Percentiles rank a stretch among this genome's conserved stretches.
phyloP scores from a whole-genome alignment of 2,329 filamentous ascomycete genomes.

The Chaetomiaceae sp. region DNA sequence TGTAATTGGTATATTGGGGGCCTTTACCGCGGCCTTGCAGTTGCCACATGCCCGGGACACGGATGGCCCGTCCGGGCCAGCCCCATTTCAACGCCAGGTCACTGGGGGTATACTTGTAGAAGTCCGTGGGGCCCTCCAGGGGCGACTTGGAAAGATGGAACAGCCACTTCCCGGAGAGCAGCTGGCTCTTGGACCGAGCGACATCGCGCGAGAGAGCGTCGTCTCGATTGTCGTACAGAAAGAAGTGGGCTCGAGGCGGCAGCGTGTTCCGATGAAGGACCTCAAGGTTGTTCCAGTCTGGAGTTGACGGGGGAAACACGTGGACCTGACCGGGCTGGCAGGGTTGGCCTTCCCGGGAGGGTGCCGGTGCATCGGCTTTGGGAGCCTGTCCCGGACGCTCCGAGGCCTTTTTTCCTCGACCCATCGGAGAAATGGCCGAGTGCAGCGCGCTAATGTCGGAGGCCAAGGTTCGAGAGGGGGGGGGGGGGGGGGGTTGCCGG shows the following conservation, averaged over 20 bases:
- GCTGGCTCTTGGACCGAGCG: constrained; percentile 33
- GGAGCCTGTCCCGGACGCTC: neutral
- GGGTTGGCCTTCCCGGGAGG: neutral
- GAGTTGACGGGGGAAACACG: constrained; percentile 24
- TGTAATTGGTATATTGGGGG: constrained; percentile 59
- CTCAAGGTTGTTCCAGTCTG: constrained; percentile 58
- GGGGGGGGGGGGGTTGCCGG: too few relatives aligned
- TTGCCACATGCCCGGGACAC: constrained; percentile 65
- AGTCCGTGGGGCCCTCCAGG: constrained; percentile 35
- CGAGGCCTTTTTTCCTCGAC: constrained; percentile 11
- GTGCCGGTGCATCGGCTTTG: constrained; percentile 3
- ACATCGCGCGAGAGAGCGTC: constrained; percentile 45
- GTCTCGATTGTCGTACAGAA: constrained; percentile 44
- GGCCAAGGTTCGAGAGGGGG: neutral
- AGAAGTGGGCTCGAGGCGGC: constrained; percentile 52
- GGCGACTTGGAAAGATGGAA: constrained; percentile 42
- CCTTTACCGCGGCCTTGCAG: constrained; percentile 56
- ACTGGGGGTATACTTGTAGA: constrained; percentile 30
- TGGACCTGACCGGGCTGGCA: neutral
- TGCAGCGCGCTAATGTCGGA: neutral
- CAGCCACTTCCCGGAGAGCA: constrained; percentile 47
- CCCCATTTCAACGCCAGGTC: constrained; percentile 17
- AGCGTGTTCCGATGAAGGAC: constrained; percentile 55
- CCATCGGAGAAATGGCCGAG: constrained; percentile 9
- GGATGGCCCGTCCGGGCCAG: constrained; percentile 45